Conservation (phyloP, 2,329 filamentous ascomycete genomes). For the Cryphonectria japonica region DNA sequence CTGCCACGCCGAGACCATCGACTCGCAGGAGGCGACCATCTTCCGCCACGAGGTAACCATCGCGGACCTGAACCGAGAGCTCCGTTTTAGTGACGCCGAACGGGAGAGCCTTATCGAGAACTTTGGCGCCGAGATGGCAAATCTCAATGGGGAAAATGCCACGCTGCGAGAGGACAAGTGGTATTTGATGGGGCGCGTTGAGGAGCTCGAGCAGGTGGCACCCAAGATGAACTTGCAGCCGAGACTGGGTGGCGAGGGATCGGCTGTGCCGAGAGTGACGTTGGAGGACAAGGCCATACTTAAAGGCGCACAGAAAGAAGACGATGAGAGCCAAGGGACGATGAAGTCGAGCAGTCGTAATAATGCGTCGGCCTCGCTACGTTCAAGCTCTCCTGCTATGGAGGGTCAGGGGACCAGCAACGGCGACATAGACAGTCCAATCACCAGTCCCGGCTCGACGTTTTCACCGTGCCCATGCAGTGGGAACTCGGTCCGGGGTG, state of each 20-base stretch:
- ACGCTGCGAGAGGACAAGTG: slow-evolving; percentile 21
- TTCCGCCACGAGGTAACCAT: slow-evolving; percentile 9
- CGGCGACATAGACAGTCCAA: background rate
- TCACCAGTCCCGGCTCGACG: background rate
- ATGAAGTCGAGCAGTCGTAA: slow-evolving; percentile 1
- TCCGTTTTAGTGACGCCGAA: slow-evolving; percentile 19
- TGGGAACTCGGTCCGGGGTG: background rate
- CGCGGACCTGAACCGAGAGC: slow-evolving; percentile 14
- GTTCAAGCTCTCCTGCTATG: background rate
- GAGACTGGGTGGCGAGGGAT: background rate
- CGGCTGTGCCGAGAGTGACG: background rate
- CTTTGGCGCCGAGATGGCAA: slow-evolving; percentile 17
- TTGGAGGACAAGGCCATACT: background rate
- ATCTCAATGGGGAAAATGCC: background rate
- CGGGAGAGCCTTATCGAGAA: slow-evolving; percentile 13
- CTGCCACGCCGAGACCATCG: slow-evolving; percentile 12
- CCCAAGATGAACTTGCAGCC: background rate
- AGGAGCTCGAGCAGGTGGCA: slow-evolving; percentile 17
- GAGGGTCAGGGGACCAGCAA: background rate
- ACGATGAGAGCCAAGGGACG: background rate
- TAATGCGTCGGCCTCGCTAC: background rate
- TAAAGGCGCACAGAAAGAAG: background rate
- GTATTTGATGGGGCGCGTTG: slow-evolving; percentile 20
- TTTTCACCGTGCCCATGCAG: background rate
- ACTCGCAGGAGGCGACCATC: slow-evolving; percentile 3